Conservation (phyloP, 371 early-diverging fungal genomes). For the Umbelopsis sp. region DNA sequence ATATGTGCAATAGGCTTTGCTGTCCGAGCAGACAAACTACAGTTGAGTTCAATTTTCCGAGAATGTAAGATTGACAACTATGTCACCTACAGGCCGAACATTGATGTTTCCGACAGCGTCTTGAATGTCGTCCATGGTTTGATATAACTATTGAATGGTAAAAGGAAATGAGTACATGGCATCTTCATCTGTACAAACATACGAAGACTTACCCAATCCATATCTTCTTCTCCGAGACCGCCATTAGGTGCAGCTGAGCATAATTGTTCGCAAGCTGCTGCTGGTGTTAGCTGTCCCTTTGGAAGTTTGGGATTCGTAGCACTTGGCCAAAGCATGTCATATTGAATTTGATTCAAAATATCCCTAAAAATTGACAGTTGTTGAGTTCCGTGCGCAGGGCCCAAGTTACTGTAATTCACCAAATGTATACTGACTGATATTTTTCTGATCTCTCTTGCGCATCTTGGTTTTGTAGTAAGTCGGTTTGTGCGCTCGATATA, state of each 20-base stretch:
- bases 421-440: constrained; percentile 29
- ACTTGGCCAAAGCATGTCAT: constrained; percentile 19
- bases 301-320: constrained; percentile 1
- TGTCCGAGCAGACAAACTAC: background rate
- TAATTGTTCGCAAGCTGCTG: constrained; percentile 25
- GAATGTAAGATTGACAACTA: constrained; percentile 54
- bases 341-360: constrained; percentile 18
- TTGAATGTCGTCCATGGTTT: constrained; percentile 48
- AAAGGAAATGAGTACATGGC: background rate
- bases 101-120: constrained; percentile 47
- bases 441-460: constrained; percentile 48
- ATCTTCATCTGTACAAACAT: background rate
- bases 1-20: background rate
- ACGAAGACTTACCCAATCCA: constrained; percentile 25
- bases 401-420: background rate
- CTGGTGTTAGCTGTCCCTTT: constrained; percentile 16
- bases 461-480: constrained; percentile 51
- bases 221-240: constrained; percentile 32
- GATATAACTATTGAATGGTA: constrained; percentile 29
- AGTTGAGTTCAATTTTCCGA: constrained; percentile 23
- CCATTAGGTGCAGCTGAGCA: constrained; percentile 31
- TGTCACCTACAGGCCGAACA: constrained; percentile 49
- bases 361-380: background rate
- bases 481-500: constrained; percentile 47
- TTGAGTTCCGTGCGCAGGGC: too few species aligned